These are phyloP conservation scores for Fennellomyces sp. DNA, from an alignment of 371 early-diverging fungal genomes.

Conservation along the genomic window DNA sequence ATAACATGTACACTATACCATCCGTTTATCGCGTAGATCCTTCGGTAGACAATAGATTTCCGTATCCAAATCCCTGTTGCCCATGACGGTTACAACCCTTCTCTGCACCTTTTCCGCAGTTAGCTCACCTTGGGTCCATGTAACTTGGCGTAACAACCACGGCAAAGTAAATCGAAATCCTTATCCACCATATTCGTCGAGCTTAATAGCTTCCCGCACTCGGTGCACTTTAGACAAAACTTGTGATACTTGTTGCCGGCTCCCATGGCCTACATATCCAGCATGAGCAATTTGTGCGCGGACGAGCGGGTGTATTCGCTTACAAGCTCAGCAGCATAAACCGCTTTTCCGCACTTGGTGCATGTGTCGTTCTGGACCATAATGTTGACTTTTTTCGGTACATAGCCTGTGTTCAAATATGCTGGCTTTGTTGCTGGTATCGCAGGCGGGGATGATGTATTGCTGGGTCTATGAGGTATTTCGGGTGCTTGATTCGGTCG, in stretches of 20 bases:
- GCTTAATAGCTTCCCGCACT: conserved; percentile 47
- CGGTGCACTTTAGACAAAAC: conserved; percentile 41
- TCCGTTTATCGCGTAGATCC: conserved; percentile 16
- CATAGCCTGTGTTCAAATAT: conserved; percentile 33
- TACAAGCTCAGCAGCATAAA: conserved; percentile 54
- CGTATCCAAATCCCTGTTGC: conserved; percentile 16
- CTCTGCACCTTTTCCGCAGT: too few species aligned
- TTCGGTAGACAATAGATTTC: conserved; percentile 15
- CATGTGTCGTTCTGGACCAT: conserved; percentile 42
- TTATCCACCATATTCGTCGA: conserved; percentile 54
- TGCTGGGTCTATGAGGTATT: neutral
- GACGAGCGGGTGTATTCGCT: too few species aligned
- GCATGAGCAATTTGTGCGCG: too few species aligned
- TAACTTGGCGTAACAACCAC: conserved; percentile 45
- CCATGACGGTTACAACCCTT: neutral
- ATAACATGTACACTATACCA: neutral
- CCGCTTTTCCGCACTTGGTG: conserved; percentile 44
- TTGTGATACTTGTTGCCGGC: conserved; percentile 57
- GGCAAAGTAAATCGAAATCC: conserved; percentile 46
- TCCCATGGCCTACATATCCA: conserved; percentile 45
- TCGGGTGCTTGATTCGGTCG: neutral
- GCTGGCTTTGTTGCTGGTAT: conserved; percentile 13
- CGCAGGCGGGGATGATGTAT: neutral
- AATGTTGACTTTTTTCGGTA: conserved; percentile 45
- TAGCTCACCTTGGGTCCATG: conserved; percentile 52